Base-by-base conservation (phyloP, 495 filamentous ascomycete species). In the Jackrogersella multiformis region DNA sequence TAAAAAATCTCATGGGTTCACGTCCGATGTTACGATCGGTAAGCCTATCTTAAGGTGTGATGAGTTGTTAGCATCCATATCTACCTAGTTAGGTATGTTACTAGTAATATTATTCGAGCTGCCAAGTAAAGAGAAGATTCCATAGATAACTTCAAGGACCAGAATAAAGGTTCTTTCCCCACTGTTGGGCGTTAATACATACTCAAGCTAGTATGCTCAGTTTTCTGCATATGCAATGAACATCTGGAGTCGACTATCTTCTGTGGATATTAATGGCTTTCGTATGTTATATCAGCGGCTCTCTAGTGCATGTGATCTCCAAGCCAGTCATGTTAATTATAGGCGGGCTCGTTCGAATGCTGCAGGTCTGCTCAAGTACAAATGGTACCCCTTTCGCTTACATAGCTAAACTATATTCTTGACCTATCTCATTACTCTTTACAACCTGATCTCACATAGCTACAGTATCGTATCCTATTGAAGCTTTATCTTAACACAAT, bases 161-260 rank as follows among this genome's bases (percentile, higher is more conserved):
- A 53, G 49, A 53, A 53, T 53, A 53, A 21, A 20, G 49, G 49
- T 13, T 36, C 28, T 23, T 36, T 35, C 49, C 32, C 49, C 49
- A 53, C 49, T 53, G 30, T 53, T 53, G 49, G 49, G 49, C 32
- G 49, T 53, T 36, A 53, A 53, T 53, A 53, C 49, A 36, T 53
- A 12, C 4, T 12, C 24, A 12, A 23, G n/a, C 30, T 7, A 24
- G 49, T 53, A 15, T 24, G n/a, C 10, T 36, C 23, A 30, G 30
- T 53, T 53, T 36, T 9, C 49, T 20, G 49, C 49, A 53, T 53
- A 38, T 34, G 49, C 18, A 20, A 53, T 36, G 18, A 36, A 18
- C 49, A 36, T 34, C 49, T 36, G 18, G 18, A 53, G 30, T 36
- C 24, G 12, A 36, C 30, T 36, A n/a, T 10, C n/a, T n/a, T n/a